Evolutionary conservation across 2,329 filamentous ascomycete genomes (phyloP).

Genomic region (Ophiostoma sp.): DNA sequence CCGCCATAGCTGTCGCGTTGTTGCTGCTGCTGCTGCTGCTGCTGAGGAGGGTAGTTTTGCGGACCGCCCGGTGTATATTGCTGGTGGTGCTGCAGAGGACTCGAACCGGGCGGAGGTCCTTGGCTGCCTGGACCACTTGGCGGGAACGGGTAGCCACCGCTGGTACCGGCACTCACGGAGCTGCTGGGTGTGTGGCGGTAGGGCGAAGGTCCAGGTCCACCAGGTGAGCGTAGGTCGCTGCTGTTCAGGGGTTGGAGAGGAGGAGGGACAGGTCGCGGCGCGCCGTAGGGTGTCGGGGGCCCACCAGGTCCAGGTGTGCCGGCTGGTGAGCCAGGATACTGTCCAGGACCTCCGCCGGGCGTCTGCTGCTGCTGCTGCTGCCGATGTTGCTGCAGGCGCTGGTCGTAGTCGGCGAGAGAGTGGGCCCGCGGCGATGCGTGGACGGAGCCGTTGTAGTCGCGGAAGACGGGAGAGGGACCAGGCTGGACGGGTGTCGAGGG

Average conservation of each 20-base stretch:
- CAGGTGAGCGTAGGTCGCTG: constrained; percentile 54
- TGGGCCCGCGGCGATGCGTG: constrained; percentile 53
- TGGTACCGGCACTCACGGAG: constrained; percentile 41
- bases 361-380: constrained; percentile 31
- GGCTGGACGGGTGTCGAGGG: constrained; percentile 44
- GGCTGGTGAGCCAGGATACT: constrained; percentile 40
- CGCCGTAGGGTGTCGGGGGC: constrained; percentile 42
- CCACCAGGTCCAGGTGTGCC: constrained; percentile 30
- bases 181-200: constrained; percentile 54
- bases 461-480: constrained; percentile 49
- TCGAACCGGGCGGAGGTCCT: constrained; percentile 43
- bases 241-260: constrained; percentile 49
- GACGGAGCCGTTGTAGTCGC: constrained; percentile 50
- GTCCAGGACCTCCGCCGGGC: constrained; percentile 30
- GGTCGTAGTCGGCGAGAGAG: constrained; percentile 47
- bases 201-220: constrained; percentile 47
- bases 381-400: neutral
- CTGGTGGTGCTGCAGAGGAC: constrained; percentile 53
- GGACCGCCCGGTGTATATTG: constrained; percentile 44
- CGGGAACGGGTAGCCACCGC: constrained; percentile 54
- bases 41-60: constrained; percentile 41
- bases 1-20: neutral
- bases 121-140: constrained; percentile 34
- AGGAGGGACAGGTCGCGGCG: constrained; percentile 46
- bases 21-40: constrained; percentile 31